phyloP scores from a whole-genome alignment of 2,329 filamentous ascomycete species.

The Fusarium anguioides region DNA sequence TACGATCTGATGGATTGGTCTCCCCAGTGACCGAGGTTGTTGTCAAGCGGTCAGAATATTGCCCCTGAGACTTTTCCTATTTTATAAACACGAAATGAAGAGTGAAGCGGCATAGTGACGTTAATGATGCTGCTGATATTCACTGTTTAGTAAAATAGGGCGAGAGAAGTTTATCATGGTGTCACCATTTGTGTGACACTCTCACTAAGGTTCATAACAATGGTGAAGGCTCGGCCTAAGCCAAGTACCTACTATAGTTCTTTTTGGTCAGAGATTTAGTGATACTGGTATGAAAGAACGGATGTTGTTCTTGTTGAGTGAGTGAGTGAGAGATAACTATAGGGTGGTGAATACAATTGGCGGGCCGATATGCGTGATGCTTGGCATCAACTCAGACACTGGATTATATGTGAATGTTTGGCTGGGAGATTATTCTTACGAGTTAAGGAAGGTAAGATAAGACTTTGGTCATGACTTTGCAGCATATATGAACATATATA shows the following conservation, averaged over 20 bases:
- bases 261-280: background rate
- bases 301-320: background rate
- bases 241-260: background rate
- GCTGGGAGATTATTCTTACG: background rate
- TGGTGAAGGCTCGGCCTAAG: background rate
- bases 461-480: background rate
- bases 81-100: background rate
- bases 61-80: background rate
- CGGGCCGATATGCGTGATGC: background rate
- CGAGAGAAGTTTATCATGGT: slow-evolving; percentile 22
- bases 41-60: background rate
- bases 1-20: background rate
- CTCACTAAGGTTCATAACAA: slow-evolving; percentile 3
- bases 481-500: background rate
- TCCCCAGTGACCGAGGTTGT: background rate
- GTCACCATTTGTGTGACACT: slow-evolving; percentile 26
- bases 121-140: background rate
- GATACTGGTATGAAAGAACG: background rate
- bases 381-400: background rate
- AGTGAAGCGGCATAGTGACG: background rate
- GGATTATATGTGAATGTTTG: background rate
- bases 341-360: background rate
- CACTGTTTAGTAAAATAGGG: background rate
- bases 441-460: background rate
- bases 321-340: background rate